Conservation (phyloP, 345 rosid species). For the Corchorus olitorius region DNA sequence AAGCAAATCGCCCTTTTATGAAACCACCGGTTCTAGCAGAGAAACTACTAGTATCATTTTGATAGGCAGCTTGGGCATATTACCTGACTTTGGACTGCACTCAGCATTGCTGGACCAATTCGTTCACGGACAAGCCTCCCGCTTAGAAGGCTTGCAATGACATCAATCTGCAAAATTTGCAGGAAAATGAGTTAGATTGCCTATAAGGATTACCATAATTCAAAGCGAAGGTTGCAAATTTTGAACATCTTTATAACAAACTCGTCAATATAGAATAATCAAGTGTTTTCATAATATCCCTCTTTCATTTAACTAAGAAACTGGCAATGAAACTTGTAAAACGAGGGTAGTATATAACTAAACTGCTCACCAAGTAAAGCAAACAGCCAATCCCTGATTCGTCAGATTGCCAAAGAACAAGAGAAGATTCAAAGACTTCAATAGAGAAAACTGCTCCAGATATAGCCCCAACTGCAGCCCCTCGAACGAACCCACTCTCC, state of each 20-base stretch:
- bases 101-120: slow-evolving; percentile 98
- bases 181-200: slow-evolving; percentile 15
- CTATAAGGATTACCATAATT: neutral
- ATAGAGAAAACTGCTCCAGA: slow-evolving; percentile 99
- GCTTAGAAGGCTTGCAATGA: slow-evolving; percentile 92
- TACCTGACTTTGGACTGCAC: slow-evolving; percentile 99
- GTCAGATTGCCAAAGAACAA: slow-evolving; percentile 92
- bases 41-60: neutral
- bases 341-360: neutral
- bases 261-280: neutral
- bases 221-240: neutral
- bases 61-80: slow-evolving; percentile 1
- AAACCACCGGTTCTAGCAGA: neutral
- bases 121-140: slow-evolving; percentile 98
- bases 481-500: slow-evolving; percentile 95
- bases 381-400: slow-evolving; percentile 90
- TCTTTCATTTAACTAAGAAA: neutral
- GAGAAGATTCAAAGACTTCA: slow-evolving; percentile 97
- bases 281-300: neutral
- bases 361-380: slow-evolving; percentile 82
- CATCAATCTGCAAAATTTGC: slow-evolving; percentile 75
- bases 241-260: neutral
- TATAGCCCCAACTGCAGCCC: slow-evolving; percentile 97
- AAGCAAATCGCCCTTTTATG: slow-evolving; percentile 11
- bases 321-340: neutral